Conservation (phyloP, 2,329 filamentous ascomycete genomes). For the Botrytis porri region DNA sequence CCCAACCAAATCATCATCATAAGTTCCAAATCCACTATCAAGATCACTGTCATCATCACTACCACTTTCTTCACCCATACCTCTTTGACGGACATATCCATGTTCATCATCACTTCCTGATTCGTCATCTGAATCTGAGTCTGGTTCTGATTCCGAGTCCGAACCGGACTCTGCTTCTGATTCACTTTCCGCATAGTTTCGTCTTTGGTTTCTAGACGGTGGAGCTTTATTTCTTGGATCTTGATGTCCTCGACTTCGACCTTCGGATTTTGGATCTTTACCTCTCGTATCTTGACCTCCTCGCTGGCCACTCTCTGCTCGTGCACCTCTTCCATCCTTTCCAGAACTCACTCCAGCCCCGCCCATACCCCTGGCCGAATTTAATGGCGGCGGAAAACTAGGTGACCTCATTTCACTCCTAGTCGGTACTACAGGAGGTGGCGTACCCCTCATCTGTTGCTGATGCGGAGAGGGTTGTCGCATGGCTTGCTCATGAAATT, state of each 20-base stretch:
- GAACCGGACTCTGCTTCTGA: not conserved
- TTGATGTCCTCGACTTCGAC: not conserved
- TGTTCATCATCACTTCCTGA: not conserved
- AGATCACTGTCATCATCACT: slow-evolving; percentile 15
- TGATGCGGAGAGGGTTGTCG: not conserved
- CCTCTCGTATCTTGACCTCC: not conserved
- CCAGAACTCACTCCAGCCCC: not conserved
- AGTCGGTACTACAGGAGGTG: not conserved
- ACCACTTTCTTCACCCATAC: not conserved
- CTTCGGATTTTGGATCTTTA: not conserved
- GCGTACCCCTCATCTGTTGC: not conserved
- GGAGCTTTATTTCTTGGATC: not conserved
- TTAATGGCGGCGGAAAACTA: not conserved
- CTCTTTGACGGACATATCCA: not conserved
- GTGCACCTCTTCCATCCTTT: not conserved
- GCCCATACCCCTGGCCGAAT: not conserved
- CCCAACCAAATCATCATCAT: slow-evolving; percentile 3
- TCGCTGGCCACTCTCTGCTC: not conserved
- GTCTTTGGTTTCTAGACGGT: not conserved
- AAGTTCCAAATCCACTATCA: slow-evolving; percentile 6
- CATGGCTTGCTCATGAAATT: not conserved
- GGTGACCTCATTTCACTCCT: not conserved
- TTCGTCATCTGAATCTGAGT: not conserved
- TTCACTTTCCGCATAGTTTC: not conserved
- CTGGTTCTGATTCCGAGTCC: not conserved